Conservation (phyloP, 768 basidiomycete species). For the Leucogyrophana mollusca region DNA sequence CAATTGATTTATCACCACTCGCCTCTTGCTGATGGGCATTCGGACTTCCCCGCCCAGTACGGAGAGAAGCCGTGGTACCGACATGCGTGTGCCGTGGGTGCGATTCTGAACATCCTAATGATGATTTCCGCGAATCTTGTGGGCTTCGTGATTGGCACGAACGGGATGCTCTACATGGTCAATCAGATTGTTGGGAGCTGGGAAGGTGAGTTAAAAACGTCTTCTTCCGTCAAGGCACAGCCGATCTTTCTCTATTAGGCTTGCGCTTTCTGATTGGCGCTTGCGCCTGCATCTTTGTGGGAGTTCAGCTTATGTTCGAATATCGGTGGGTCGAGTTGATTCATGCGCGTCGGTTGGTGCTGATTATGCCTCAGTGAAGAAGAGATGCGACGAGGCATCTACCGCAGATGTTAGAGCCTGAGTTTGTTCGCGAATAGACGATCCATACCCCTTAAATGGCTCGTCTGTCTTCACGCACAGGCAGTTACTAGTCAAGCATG, state of each 20-base stretch:
- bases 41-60: constrained; percentile 47
- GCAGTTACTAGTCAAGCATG: too few species aligned
- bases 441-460: too few species aligned
- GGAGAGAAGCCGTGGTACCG: constrained; percentile 75
- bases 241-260: constrained; percentile 39
- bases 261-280: constrained; percentile 62
- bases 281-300: constrained; percentile 70
- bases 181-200: constrained; percentile 59
- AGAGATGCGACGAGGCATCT: constrained; percentile 65
- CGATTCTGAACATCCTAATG: constrained; percentile 77
- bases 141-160: constrained; percentile 89
- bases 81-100: constrained; percentile 80
- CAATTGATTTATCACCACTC: not conserved
- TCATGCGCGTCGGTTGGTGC: not conserved
- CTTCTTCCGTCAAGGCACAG: too few species aligned
- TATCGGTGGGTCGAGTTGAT: constrained; percentile 61
- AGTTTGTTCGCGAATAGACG: too few species aligned
- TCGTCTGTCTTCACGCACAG: too few species aligned
- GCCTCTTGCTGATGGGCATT: not conserved
- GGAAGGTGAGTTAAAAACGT: constrained; percentile 46
- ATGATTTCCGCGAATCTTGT: constrained; percentile 94
- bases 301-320: constrained; percentile 92
- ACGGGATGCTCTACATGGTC: constrained; percentile 72
- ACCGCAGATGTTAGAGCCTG: constrained; percentile 46
- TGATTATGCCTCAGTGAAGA: constrained; percentile 54